Conservation (phyloP, 345 rosid genomes). For the Brassica carinata region DNA sequence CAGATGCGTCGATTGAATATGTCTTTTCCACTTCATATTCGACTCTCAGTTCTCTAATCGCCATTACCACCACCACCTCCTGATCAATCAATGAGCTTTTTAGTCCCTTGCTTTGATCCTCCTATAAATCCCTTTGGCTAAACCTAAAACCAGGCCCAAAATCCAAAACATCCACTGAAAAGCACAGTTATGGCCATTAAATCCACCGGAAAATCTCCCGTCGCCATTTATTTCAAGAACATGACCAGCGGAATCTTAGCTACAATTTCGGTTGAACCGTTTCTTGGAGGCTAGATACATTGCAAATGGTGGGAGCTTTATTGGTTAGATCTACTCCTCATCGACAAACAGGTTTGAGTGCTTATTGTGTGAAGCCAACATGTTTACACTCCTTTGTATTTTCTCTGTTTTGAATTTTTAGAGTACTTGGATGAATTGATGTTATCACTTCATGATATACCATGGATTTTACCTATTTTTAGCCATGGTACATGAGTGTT, state of each 20-base stretch:
- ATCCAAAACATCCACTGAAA: not conserved
- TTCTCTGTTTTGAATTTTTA: no score
- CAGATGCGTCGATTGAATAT: no score
- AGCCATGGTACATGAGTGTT: no score
- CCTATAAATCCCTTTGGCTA: not conserved
- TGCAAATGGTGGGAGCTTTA: not conserved
- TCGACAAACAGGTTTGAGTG: not conserved
- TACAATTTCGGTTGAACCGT: not conserved
- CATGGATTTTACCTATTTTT: no score
- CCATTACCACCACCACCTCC: no score
- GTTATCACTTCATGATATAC: no score
- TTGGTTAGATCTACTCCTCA: no score
- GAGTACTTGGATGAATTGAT: no score
- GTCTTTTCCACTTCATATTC: no score
- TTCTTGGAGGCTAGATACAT: not conserved
- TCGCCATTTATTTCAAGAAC: not conserved
- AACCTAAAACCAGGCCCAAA: not conserved
- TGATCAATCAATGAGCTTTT: no score
- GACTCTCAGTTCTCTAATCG: no score
- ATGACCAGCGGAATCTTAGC: not conserved
- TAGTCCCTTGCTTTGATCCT: no score
- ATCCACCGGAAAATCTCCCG: not conserved
- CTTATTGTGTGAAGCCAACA: not conserved
- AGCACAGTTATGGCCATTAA: not conserved
- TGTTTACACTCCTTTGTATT: not conserved